phyloP scores from a whole-genome alignment of 371 early-diverging fungal species.

The Mucor circinelloides region DNA sequence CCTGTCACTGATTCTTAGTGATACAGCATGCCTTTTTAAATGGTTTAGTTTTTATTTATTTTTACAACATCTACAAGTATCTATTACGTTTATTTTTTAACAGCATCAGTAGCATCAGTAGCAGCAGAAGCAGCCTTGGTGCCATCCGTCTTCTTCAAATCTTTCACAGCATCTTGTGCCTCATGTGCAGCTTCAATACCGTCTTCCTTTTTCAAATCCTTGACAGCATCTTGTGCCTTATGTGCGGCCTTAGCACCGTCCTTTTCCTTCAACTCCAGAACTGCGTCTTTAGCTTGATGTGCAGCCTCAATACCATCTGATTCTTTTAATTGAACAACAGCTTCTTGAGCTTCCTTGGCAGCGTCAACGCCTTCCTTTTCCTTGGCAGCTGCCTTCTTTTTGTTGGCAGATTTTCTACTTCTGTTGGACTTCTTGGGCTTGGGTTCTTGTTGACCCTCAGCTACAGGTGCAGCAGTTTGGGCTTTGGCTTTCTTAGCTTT shows the following conservation, averaged over 20 bases:
- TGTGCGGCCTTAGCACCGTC: constrained; percentile 18
- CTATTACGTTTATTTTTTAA: not conserved
- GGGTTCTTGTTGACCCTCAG: not conserved
- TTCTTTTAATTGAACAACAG: constrained; percentile 16
- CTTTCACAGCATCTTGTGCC: constrained; percentile 16
- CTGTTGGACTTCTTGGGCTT: constrained; percentile 1
- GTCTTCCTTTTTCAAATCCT: constrained; percentile 17
- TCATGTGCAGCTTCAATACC: constrained; percentile 10
- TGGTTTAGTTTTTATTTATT: not conserved
- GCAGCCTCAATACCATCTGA: constrained; percentile 17
- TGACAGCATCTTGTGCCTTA: constrained; percentile 5
- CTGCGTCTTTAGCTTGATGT: constrained; percentile 14
- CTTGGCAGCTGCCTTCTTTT: constrained; percentile 15
- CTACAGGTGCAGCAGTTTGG: not conserved
- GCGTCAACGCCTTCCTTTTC: constrained; percentile 18
- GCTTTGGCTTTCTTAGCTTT: not conserved
- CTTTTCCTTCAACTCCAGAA: constrained; percentile 19
- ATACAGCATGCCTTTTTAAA: not conserved
- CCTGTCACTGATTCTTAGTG: not conserved
- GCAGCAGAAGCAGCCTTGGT: constrained; percentile 14
- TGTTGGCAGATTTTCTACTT: constrained; percentile 5
- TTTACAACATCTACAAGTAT: constrained; percentile 4
- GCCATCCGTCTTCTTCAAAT: constrained; percentile 21
- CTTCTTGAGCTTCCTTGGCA: constrained; percentile 7
- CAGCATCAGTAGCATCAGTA: constrained; percentile 9